Conservation (phyloP, 768 basidiomycete genomes). For the Lactifluus volemus region DNA sequence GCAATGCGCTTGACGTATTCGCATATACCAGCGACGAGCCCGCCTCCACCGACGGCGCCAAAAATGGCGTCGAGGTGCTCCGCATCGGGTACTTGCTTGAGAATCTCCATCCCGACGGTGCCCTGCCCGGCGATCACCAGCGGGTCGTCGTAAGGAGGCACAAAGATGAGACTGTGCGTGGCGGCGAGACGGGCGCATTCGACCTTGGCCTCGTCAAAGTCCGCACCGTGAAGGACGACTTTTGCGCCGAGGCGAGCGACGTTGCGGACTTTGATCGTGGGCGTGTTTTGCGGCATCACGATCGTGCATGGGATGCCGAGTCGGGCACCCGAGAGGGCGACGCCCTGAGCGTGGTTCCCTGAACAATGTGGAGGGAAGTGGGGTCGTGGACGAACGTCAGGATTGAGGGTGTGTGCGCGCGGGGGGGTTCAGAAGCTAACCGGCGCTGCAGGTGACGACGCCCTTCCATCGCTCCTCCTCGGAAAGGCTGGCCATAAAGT, state of each 20-base stretch:
- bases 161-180: slow-evolving; percentile 72
- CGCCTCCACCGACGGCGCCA: slow-evolving; percentile 89
- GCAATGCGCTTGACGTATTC: slow-evolving; percentile 93
- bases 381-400: slow-evolving; percentile 1
- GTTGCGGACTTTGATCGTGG: slow-evolving; percentile 92
- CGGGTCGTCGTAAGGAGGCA: slow-evolving; percentile 97
- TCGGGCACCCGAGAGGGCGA: slow-evolving; percentile 85
- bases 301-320: slow-evolving; percentile 95
- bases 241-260: slow-evolving; percentile 93
- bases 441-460: slow-evolving; percentile 95
- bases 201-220: slow-evolving; percentile 94
- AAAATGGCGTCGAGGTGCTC: slow-evolving; percentile 80
- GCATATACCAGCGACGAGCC: slow-evolving; percentile 81
- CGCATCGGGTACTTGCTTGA: slow-evolving; percentile 76
- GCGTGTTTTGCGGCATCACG: slow-evolving; percentile 94
- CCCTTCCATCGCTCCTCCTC: slow-evolving; percentile 95
- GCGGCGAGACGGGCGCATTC: slow-evolving; percentile 85
- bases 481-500: slow-evolving; percentile 87
- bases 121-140: slow-evolving; percentile 96
- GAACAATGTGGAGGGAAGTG: background rate
- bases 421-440: slow-evolving; percentile 40
- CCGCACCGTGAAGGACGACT: slow-evolving; percentile 82
- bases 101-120: slow-evolving; percentile 88
- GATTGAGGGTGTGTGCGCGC: background rate
- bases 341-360: slow-evolving; percentile 99